phyloP scores from a whole-genome alignment of 2,329 filamentous ascomycete species.

The Aspergillus udagawae region DNA sequence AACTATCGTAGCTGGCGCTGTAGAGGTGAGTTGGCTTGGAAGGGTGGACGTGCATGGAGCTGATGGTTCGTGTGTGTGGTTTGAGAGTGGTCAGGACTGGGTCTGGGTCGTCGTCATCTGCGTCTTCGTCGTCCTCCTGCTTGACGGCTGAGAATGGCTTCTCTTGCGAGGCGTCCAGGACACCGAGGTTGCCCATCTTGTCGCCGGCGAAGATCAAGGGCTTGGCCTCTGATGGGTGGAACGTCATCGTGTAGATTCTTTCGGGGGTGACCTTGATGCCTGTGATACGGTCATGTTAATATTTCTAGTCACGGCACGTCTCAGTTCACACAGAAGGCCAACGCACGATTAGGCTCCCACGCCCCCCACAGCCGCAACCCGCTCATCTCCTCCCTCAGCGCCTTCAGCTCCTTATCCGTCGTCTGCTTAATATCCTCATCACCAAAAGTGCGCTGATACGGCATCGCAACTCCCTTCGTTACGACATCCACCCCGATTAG shows the following conservation, averaged over 20 bases:
- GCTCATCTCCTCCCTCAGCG: slow-evolving; percentile 71
- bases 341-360: slow-evolving; percentile 72
- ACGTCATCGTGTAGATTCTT: slow-evolving; percentile 77
- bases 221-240: slow-evolving; percentile 84
- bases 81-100: slow-evolving; percentile 88
- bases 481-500: slow-evolving; percentile 61
- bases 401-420: slow-evolving; percentile 69
- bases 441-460: slow-evolving; percentile 79
- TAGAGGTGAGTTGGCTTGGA: slow-evolving; percentile 71
- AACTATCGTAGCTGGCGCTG: slow-evolving; percentile 88
- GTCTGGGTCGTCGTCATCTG: slow-evolving; percentile 61
- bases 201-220: slow-evolving; percentile 89
- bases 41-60: slow-evolving; percentile 73
- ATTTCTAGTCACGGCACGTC: background rate
- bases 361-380: slow-evolving; percentile 74
- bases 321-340: background rate
- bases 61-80: slow-evolving; percentile 82
- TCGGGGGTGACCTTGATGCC: slow-evolving; percentile 91
- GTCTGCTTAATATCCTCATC: slow-evolving; percentile 80
- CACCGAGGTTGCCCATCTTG: slow-evolving; percentile 83
- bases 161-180: slow-evolving; percentile 69
- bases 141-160: slow-evolving; percentile 38
- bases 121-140: slow-evolving; percentile 63
- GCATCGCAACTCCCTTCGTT: slow-evolving; percentile 63
- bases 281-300: slow-evolving; percentile 29